A percentile compares a stretch with the other conserved stretches of the same genome.
Evolutionary conservation across 2,329 filamentous ascomycete genomes (phyloP).

Genomic region (Sporothrix brasiliensis): DNA sequence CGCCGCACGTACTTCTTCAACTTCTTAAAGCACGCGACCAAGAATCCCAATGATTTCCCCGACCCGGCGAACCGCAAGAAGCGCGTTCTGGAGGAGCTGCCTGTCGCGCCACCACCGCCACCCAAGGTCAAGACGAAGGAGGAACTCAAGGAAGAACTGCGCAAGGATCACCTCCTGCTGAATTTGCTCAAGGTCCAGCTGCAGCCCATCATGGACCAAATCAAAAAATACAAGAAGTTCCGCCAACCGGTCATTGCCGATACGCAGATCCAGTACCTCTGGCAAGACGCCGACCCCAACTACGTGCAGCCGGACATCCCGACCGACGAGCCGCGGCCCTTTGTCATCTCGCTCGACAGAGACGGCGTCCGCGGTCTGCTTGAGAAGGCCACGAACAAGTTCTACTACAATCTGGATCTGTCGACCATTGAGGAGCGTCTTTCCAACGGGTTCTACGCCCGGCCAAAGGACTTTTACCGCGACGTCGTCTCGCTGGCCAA

Average conservation of each 20-base stretch:
- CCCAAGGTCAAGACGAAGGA: constrained; percentile 71
- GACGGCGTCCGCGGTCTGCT: constrained; percentile 75
- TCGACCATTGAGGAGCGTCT: constrained; percentile 93
- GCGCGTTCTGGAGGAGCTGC: constrained; percentile 75
- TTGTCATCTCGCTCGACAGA: constrained; percentile 76
- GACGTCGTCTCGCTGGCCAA: constrained; percentile 85
- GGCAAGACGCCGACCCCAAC: constrained; percentile 78
- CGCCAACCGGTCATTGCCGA: constrained; percentile 77
- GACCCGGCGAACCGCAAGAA: constrained; percentile 85
- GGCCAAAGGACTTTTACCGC: constrained; percentile 83
- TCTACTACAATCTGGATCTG: constrained; percentile 93
- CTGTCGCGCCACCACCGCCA: constrained; percentile 73
- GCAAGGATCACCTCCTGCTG: constrained; percentile 78
- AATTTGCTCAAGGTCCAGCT: constrained; percentile 87
- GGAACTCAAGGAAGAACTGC: constrained; percentile 77
- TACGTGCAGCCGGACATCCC: constrained; percentile 62
- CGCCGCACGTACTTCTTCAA: constrained; percentile 80
- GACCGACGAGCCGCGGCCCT: constrained; percentile 67
- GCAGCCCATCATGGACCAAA: constrained; percentile 95
- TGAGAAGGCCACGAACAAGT: constrained; percentile 76
- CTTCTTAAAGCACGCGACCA: constrained; percentile 77
- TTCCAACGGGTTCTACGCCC: constrained; percentile 93
- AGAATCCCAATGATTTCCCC: constrained; percentile 81
- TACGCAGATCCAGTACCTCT: constrained; percentile 74
- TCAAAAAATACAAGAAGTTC: constrained; percentile 92